These are phyloP conservation scores for Bipolaris cookei DNA, from an alignment of 2,329 filamentous ascomycete species.

Conservation along the genomic window DNA sequence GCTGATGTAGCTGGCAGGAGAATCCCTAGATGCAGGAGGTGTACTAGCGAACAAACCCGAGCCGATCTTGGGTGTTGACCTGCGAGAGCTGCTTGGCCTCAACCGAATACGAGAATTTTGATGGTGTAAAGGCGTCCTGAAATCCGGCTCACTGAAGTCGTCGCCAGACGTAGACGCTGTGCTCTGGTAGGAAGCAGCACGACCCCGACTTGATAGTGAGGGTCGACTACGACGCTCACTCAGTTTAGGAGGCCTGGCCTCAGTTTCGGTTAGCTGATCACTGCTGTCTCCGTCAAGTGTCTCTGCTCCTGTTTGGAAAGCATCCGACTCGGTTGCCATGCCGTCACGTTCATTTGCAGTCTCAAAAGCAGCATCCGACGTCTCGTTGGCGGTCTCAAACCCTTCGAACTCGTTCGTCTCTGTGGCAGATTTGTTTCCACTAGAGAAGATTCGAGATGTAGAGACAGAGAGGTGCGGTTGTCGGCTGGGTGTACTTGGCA, in stretches of 20 bases:
- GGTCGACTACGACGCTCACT: constrained; percentile 49
- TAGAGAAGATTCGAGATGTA: constrained; percentile 41
- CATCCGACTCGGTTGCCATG: constrained; percentile 82
- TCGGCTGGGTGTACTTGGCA: constrained; percentile 62
- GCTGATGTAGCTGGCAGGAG: constrained; percentile 58
- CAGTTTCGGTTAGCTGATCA: constrained; percentile 86
- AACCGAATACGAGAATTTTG: constrained; percentile 74
- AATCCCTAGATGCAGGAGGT: constrained; percentile 62
- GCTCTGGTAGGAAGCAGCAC: constrained; percentile 77
- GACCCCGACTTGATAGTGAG: constrained; percentile 57
- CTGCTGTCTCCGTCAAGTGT: constrained; percentile 71
- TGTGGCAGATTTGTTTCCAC: constrained; percentile 44
- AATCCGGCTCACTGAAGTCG: constrained; percentile 69
- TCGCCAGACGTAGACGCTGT: constrained; percentile 86
- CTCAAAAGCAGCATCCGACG: constrained; percentile 67
- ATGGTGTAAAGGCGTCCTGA: constrained; percentile 68
- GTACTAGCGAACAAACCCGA: constrained; percentile 67
- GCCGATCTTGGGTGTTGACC: constrained; percentile 62
- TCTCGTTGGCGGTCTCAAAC: constrained; percentile 83
- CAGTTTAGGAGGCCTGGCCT: constrained; percentile 56
- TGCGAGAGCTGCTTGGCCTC: constrained; percentile 64
- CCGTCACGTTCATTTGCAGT: constrained; percentile 76
- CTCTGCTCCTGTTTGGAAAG: constrained; percentile 93
- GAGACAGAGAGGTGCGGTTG: constrained; percentile 31
- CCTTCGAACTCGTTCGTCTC: constrained; percentile 63